Evolutionary conservation across 192 early-diverging fungal species (phyloP).

Genomic region (Funneliformis mosseae): DNA sequence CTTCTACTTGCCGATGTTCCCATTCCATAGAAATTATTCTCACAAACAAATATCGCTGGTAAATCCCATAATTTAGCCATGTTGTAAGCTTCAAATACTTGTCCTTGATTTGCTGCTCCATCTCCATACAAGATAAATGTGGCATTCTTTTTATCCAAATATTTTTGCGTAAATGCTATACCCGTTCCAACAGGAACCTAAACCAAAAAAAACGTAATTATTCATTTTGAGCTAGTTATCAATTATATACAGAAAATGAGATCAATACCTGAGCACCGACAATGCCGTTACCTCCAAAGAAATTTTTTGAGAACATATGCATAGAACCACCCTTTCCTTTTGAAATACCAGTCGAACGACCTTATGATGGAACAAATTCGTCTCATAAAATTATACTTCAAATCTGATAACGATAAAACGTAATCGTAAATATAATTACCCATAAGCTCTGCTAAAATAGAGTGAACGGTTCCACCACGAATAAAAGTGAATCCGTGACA

Average conservation of each 20-base stretch:
- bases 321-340: constrained; percentile 99
- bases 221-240: not conserved
- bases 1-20: constrained; percentile 89
- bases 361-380: not conserved
- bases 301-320: constrained; percentile 97
- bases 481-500: constrained; percentile 97
- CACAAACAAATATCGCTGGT: constrained; percentile 92
- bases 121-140: constrained; percentile 95
- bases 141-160: constrained; percentile 73
- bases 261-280: constrained; percentile 87
- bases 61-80: constrained; percentile 98
- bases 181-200: constrained; percentile 78
- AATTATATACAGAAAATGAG: not conserved
- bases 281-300: constrained; percentile 99
- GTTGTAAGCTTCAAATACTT: constrained; percentile 99
- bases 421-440: constrained; percentile 36
- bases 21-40: constrained; percentile 99
- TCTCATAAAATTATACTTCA: not conserved
- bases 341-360: constrained; percentile 82
- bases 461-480: constrained; percentile 70
- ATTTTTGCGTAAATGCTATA: constrained; percentile 93
- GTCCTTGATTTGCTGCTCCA: constrained; percentile 97
- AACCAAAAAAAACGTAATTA: not conserved
- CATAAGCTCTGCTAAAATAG: constrained; percentile 79
- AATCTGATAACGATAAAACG: not conserved